A percentile compares a stretch with the other conserved stretches of the same genome.
These are phyloP conservation scores for Podospora fimiseda DNA, from an alignment of 495 filamentous ascomycete genomes.

Conservation along the genomic window DNA sequence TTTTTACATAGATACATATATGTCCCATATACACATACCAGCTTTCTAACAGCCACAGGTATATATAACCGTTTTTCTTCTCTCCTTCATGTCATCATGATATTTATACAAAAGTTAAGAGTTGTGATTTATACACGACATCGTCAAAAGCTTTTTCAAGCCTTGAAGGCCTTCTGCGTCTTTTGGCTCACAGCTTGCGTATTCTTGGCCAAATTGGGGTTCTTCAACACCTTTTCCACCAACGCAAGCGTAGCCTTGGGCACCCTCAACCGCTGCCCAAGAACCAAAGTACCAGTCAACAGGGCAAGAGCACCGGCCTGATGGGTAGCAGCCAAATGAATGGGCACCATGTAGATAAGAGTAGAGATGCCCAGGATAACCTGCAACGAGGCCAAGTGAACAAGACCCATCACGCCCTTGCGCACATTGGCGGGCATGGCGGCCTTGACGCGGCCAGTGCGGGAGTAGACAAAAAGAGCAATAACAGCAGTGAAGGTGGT, in stretches of 20 bases:
- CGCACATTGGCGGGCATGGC: conserved; percentile 57
- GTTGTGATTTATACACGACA: conserved; percentile 1
- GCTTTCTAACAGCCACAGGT: too few species aligned
- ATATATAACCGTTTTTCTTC: too few species aligned
- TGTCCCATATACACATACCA: too few species aligned
- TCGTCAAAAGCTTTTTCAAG: not conserved
- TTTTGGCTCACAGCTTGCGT: conserved; percentile 7
- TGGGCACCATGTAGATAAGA: conserved; percentile 86
- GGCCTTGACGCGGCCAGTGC: conserved; percentile 55
- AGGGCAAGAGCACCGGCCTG: conserved; percentile 87
- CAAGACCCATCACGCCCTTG: conserved; percentile 69
- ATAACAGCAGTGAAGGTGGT: conserved; percentile 81
- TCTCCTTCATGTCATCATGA: not conserved
- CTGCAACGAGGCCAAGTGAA: conserved; percentile 78
- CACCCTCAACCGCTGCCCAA: conserved; percentile 54
- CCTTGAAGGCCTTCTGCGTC: conserved; percentile 9
- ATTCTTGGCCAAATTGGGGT: not conserved
- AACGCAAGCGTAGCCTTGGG: conserved; percentile 42
- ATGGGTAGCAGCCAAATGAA: conserved; percentile 80
- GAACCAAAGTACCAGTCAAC: conserved; percentile 70
- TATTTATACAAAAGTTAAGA: not conserved
- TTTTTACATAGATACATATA: too few species aligned
- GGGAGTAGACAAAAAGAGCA: conserved; percentile 67
- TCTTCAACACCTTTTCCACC: conserved; percentile 35
- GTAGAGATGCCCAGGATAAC: conserved; percentile 82